Conservation (phyloP, 1,284 basidiomycete genomes). For the Microbotryum violaceum region DNA sequence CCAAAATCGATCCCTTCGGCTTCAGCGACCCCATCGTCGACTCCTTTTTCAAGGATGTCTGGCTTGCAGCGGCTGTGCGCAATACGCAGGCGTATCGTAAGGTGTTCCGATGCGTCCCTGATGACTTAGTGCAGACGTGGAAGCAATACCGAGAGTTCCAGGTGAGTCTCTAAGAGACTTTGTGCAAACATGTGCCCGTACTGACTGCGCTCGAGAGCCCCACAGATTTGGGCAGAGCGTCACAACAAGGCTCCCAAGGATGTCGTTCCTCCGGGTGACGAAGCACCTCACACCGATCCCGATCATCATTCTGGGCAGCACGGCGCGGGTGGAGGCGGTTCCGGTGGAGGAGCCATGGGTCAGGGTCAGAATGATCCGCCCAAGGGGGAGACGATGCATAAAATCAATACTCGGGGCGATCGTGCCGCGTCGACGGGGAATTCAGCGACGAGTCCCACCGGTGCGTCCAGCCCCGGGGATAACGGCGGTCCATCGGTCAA, state of each 20-base stretch:
- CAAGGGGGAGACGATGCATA: conserved; percentile 14
- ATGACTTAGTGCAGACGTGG: conserved; percentile 86
- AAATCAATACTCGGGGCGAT: conserved; percentile 9
- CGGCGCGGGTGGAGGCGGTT: conserved; percentile 43
- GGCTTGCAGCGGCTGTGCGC: conserved; percentile 53
- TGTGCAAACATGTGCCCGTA: not conserved
- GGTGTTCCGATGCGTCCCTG: conserved; percentile 84
- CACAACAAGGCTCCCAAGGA: conserved; percentile 39
- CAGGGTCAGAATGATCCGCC: conserved; percentile 29
- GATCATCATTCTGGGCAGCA: conserved; percentile 42
- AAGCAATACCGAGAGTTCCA: conserved; percentile 83
- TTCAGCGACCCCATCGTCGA: conserved; percentile 83
- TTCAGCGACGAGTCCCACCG: too few relatives aligned
- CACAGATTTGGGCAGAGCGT: conserved; percentile 23
- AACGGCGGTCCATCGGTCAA: conserved; percentile 2
- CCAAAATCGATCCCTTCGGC: conserved; percentile 62
- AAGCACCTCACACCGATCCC: conserved; percentile 38
- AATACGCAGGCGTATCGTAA: conserved; percentile 90
- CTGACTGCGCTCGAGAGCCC: conserved; percentile 57
- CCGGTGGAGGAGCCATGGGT: conserved; percentile 42
- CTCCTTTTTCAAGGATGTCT: conserved; percentile 77
- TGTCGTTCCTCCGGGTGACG: conserved; percentile 34
- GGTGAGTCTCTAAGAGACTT: conserved; percentile 6
- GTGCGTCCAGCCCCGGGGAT: not conserved
- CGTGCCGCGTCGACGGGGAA: not conserved